Base-by-base conservation (phyloP, 1,284 basidiomycete genomes). In the Irpex sp. region DNA sequence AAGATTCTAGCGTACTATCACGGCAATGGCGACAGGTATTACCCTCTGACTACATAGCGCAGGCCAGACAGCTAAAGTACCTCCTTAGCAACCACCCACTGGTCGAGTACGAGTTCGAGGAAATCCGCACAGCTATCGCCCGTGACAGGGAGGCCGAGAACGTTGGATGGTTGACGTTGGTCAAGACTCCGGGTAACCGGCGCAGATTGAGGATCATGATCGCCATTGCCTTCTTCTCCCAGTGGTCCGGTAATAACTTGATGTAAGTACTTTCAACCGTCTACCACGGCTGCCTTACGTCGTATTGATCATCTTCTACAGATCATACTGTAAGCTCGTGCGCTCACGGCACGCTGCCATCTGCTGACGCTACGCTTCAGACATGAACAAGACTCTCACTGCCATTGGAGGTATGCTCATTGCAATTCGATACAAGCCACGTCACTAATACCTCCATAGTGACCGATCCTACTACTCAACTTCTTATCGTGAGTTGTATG, bases 181-280 rank as follows among this genome's bases (percentile, higher is more conserved):
- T 86, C 71, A 77, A 70, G 67, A 84, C 79, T 3, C 77, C 76
- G 4, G 86, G 85, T 2, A 88, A 88, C 72, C 78, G 79, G 52
- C 79, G 76, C 61, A 80, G 85, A 15, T 75, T 86, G 70, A 72
- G 81, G 38, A 81, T 86, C 63, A 83, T 86, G 70, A 68, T 86
- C 51, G 85, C 84, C 0, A 77, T 87, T 48, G 85, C 82, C 3
- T 79, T 87, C 75, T 86, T 87, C 78, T 85, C 84, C 2, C 86
- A 88, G 67, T 88, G 85, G 84, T 84, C 82, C 40, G 85, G 85
- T 0, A 87, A 88, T 67, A 87, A 86, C 69, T 77, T 89, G 38
- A 81, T 86, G 73, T 82, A 59, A 67, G 74, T 67, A n/a, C 5
- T 15, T 60, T 62, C 26, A 26, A 2, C 3, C 3, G 4, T 26